These are phyloP conservation scores for Ogataea chonburiensis DNA, from an alignment of 805 yeast genomes.

Conservation along the genomic window DNA sequence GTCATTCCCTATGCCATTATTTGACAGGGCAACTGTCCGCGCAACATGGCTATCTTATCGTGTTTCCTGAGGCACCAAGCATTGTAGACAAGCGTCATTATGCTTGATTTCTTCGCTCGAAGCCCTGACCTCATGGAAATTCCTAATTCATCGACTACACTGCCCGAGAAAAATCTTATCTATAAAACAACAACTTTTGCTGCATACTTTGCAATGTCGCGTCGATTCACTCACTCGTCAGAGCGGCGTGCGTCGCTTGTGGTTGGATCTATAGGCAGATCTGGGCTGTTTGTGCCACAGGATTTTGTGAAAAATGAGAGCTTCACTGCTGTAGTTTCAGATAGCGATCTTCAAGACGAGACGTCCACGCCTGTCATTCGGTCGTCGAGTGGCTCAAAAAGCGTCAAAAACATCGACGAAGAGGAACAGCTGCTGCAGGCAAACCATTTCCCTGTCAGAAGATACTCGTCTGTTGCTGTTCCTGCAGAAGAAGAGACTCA, in stretches of 20 bases:
- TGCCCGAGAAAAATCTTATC: conserved; percentile 8
- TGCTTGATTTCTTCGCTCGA: no score
- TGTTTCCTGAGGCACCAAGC: no score
- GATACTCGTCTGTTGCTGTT: conserved; percentile 15
- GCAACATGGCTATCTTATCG: no score
- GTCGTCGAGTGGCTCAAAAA: background rate
- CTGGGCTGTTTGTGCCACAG: conserved; percentile 50
- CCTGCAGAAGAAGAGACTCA: conserved; percentile 18
- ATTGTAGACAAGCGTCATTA: no score
- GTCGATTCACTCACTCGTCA: conserved; percentile 42
- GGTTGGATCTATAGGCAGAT: conserved; percentile 51
- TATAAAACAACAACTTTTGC: background rate
- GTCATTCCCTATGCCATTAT: no score
- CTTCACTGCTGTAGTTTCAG: conserved; percentile 6
- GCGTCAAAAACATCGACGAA: conserved; percentile 22
- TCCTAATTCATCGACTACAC: conserved; percentile 9
- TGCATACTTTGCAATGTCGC: conserved; percentile 23
- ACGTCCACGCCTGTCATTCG: conserved; percentile 5
- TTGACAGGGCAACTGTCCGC: no score
- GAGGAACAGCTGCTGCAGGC: conserved; percentile 31
- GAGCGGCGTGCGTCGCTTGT: conserved; percentile 50
- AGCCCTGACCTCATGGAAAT: conserved; percentile 6
- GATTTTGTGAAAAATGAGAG: conserved; percentile 39
- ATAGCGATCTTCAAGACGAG: conserved; percentile 6
- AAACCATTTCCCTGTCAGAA: conserved; percentile 29